phyloP scores from a whole-genome alignment of 1,284 basidiomycete species.

The Ganoderma sp. region DNA sequence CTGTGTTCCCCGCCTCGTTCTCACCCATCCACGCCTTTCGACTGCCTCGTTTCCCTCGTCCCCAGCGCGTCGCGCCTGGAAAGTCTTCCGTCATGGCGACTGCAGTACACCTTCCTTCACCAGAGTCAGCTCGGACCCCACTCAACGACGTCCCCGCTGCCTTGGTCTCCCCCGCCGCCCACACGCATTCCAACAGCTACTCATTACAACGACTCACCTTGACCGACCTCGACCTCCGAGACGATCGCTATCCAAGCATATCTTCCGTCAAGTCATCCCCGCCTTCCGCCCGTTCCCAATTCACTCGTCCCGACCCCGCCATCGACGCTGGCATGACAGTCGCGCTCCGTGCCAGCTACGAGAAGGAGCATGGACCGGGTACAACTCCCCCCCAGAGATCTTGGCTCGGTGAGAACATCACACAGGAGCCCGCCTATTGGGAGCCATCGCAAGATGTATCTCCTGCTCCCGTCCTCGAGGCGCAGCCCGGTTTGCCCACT shows the following conservation, averaged over 20 bases:
- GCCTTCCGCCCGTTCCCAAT: conserved; percentile 12
- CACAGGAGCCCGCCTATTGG: conserved; percentile 34
- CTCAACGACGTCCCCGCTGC: conserved; percentile 33
- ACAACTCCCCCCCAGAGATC: conserved; percentile 22
- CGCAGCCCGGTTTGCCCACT: conserved; percentile 27
- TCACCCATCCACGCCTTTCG: conserved; percentile 26
- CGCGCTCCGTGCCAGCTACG: conserved; percentile 36
- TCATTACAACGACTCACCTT: conserved; percentile 55
- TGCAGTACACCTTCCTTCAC: conserved; percentile 36
- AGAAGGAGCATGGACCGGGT: conserved; percentile 24
- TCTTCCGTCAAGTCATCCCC: conserved; percentile 29
- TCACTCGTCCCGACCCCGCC: conserved; percentile 23
- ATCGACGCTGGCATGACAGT: conserved; percentile 32
- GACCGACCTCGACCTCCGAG: conserved; percentile 63
- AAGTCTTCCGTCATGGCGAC: conserved; percentile 35
- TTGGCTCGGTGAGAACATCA: conserved; percentile 38
- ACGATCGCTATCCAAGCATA: conserved; percentile 65
- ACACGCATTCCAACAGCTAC: conserved; percentile 47
- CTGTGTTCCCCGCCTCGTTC: conserved; percentile 28
- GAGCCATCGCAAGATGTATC: conserved; percentile 19
- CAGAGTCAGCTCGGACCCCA: conserved; percentile 33
- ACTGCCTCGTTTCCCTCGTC: conserved; percentile 21
- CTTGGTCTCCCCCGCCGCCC: conserved; percentile 39
- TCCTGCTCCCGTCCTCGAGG: conserved; percentile 27
- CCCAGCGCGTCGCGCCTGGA: conserved; percentile 1